These are phyloP conservation scores for Trametes coccinea DNA, from an alignment of 768 basidiomycete species.

Conservation along the genomic window DNA sequence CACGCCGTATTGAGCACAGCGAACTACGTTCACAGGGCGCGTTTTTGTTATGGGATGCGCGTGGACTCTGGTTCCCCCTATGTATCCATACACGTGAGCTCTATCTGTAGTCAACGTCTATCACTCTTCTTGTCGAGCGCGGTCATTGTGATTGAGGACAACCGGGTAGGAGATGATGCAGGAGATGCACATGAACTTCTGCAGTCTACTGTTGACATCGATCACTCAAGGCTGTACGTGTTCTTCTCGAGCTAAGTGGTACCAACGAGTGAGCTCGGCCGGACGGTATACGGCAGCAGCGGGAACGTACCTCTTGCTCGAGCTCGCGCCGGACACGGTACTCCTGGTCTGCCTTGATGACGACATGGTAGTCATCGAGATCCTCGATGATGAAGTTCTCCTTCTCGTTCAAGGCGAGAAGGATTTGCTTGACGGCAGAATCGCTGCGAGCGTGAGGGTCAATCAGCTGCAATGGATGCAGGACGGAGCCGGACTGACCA, in stretches of 20 bases:
- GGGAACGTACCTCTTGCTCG: slow-evolving; percentile 65
- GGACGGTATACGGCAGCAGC: neutral
- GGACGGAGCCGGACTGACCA: slow-evolving; percentile 45
- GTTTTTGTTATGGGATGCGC: too few species aligned
- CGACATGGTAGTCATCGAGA: slow-evolving; percentile 78
- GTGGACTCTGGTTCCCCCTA: too few species aligned
- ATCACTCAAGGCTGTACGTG: slow-evolving; percentile 68
- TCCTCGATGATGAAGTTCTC: slow-evolving; percentile 84
- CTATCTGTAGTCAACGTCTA: too few species aligned
- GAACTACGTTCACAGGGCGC: too few species aligned
- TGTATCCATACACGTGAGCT: too few species aligned
- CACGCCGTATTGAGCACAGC: too few species aligned
- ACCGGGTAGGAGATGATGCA: too few species aligned
- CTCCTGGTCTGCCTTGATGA: slow-evolving; percentile 83
- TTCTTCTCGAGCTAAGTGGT: slow-evolving; percentile 76
- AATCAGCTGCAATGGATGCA: neutral
- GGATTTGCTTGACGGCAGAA: slow-evolving; percentile 86
- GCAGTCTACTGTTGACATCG: too few species aligned
- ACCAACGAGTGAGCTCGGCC: neutral
- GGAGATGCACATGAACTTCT: too few species aligned
- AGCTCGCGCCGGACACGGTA: slow-evolving; percentile 70
- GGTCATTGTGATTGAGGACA: too few species aligned
- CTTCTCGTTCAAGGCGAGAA: slow-evolving; percentile 80
- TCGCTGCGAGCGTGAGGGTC: slow-evolving; percentile 50
- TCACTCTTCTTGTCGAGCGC: too few species aligned